Conservation (phyloP, 345 rosid genomes). For the Laguncularia racemosa region DNA sequence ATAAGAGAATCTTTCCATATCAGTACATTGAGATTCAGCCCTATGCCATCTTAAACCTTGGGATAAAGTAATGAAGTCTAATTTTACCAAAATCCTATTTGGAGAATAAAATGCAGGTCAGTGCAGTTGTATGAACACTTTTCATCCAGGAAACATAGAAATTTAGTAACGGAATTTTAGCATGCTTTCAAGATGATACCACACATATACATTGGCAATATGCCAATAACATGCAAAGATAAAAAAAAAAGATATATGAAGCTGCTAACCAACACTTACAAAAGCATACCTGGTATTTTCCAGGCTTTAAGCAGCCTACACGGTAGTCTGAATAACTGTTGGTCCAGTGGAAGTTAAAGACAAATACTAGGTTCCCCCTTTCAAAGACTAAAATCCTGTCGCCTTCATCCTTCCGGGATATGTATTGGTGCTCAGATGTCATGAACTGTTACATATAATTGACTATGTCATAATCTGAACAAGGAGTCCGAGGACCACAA, state of each 20-base stretch:
- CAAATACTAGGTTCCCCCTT: slow-evolving; percentile 81
- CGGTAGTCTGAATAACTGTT: slow-evolving; percentile 78
- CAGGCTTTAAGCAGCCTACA: slow-evolving; percentile 76
- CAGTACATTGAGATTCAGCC: no score
- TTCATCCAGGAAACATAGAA: no score
- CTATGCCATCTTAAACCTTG: no score
- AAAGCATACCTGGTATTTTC: slow-evolving; percentile 75
- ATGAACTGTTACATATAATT: slow-evolving; percentile 56
- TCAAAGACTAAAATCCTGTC: slow-evolving; percentile 76
- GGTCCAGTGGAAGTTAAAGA: slow-evolving; percentile 89
- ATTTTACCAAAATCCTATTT: not conserved
- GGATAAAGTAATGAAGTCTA: no score
- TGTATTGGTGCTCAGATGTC: slow-evolving; percentile 85
- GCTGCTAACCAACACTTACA: no score
- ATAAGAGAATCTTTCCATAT: no score
- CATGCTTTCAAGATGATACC: no score
- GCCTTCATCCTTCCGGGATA: slow-evolving; percentile 81
- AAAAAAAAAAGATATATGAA: no score
- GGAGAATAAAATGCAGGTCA: not conserved
- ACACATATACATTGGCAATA: no score
- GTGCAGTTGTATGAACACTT: no score
- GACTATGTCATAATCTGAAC: not conserved
- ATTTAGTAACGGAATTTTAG: no score
- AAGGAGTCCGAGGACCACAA: not conserved
- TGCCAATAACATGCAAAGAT: no score